Percentiles rank a stretch among this genome's conserved stretches.
Evolutionary conservation across 2,329 filamentous ascomycete species (phyloP).

Genomic region (Xylariaceae sp.): DNA sequence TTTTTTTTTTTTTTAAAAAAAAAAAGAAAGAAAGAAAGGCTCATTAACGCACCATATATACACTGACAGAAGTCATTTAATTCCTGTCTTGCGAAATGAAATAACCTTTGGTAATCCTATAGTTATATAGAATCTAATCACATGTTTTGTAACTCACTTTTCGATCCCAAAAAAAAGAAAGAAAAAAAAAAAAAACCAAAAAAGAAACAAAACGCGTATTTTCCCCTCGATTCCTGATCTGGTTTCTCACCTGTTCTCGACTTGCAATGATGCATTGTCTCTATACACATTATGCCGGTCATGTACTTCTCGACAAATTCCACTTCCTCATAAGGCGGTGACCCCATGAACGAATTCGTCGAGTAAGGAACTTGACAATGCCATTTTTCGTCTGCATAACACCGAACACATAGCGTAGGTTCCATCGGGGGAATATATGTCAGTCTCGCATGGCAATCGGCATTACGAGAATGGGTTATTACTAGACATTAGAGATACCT

Average conservation of each 20-base stretch:
- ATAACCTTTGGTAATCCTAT: no score
- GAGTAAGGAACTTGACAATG: constrained; percentile 39
- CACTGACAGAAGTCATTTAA: no score
- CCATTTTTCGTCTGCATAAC: neutral
- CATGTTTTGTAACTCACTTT: no score
- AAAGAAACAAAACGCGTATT: no score
- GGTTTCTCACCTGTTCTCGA: neutral
- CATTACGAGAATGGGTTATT: neutral
- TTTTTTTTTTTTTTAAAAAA: no score
- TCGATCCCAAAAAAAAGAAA: no score
- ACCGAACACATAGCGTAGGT: neutral
- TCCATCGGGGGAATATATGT: neutral
- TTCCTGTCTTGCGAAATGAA: no score
- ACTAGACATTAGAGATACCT: neutral
- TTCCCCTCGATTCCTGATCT: no score
- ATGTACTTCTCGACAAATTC: constrained; percentile 37
- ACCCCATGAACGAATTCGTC: constrained; percentile 65
- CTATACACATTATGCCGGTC: constrained; percentile 29
- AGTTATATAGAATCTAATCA: no score
- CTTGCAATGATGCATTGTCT: constrained; percentile 28
- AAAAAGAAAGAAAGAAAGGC: no score
- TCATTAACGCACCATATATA: no score
- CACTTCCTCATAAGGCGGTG: constrained; percentile 44
- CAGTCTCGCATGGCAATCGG: neutral
- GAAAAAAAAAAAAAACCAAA: no score